Evolutionary conservation across 2,329 filamentous ascomycete species (phyloP), one percentile per base, ranked within the genome.

Genomic region (Tolypocladium ophioglossoides): DNA sequence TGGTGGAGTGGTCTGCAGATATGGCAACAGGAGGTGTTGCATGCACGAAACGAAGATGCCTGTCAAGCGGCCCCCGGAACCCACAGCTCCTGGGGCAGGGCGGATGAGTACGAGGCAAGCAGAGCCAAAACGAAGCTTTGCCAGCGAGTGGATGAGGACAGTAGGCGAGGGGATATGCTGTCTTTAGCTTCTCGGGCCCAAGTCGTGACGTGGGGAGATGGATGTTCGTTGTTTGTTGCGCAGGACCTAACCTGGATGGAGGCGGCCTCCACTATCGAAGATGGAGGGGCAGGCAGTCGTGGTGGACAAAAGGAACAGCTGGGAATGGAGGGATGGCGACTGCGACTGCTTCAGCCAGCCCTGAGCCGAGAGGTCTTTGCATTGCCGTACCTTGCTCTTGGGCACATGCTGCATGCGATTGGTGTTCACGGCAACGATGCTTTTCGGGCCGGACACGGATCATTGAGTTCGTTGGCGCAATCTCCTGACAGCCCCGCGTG

Each of bases 1-100:
- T 68, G 44, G 52, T 52, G 18, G 54, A 20, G 44, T 14, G 27
- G 44, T 12, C 27, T 24, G 44, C 44, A 12, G 44, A 34, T 32
- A 14, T 48, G 27, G 10, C 10, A 47, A 11, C n/a, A 18, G 44
- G 3, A 27, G 27, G 18, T 20, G 27, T 10, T 12, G 44, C 14
- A 5, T 18, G 10, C 16, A 3, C 27, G 27, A 27, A 27, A 24
- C 44, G 44, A 47, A 18, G 27, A 20, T 30, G 24, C 16, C 9
- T 5, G 41, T 11, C 16, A 16, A 30, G 41, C 14, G 16, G 24
- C 24, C 44, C 27, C 24, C 8, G 16, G 2, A 34, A 20, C 9
- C 30, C 27, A 12, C 27, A 22, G 44, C 44, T 47, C 16, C 27
- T 32, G 9, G 44, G 4, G 18, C 27, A 20, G 12, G 12, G 27